Evolutionary conservation across 805 yeast genomes (phyloP), one percentile per base, ranked within the genome.

Genomic region (Candida incommunis): DNA sequence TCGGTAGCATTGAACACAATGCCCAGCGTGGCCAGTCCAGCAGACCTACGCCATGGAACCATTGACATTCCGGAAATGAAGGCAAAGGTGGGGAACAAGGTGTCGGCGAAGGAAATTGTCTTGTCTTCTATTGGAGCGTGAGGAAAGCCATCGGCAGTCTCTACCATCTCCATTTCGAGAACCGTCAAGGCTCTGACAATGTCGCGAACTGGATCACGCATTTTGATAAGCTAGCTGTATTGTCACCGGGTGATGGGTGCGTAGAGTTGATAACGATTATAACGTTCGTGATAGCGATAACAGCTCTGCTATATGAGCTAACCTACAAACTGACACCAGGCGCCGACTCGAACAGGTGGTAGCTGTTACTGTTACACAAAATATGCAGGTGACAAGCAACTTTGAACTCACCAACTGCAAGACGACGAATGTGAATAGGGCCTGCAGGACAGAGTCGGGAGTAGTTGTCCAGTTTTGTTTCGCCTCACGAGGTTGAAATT

Each of bases 71-170:
- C 64, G 2, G 56, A 43, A 22, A 59, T 46, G 37, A 59, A 58
- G 22, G 55, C 53, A 35, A 57, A 55, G 18, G 55, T 49, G 13
- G 64, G 64, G 43, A 59, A 51, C 21, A 60, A 49, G 5, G 63
- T 57, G 45, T 56, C 61, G 34, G 58, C 59, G 43, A 52, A 55
- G 15, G 59, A 50, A 35, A 58, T 45, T 4, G 49, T 35, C 29
- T 54, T 48, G 21, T 47, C 46, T 3, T 53, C 53, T 3, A 54
- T 42, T 3, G 51, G 45, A 4, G 60, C 57, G 42, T 58, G 60
- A 5, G 45, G 42, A 26, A 54, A 41, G 18, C 41, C 16, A 22
- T 40, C 40, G 9, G 50, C 26, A 25, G 52, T 47, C 45, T 55
- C 53, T 24, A 47, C 54, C 4, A 51, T 41, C 46, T 57, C 61